Percentiles rank a stretch among this genome's conserved stretches.
phyloP scores from a whole-genome alignment of 768 basidiomycete species.

The Trametes villosa region DNA sequence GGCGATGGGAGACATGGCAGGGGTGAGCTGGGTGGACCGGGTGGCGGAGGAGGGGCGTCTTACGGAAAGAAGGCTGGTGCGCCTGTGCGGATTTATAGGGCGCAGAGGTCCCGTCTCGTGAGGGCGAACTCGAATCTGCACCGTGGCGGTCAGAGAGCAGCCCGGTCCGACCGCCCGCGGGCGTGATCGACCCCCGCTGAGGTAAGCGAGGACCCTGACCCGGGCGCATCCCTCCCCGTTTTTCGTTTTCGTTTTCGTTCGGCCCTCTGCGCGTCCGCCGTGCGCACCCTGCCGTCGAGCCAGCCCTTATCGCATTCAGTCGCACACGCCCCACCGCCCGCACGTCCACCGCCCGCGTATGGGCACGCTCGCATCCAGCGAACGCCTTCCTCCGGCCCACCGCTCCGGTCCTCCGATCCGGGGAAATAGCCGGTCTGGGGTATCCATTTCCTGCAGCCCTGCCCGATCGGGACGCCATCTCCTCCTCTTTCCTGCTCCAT shows the following conservation, averaged over 20 bases:
- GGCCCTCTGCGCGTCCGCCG: not conserved
- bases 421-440: conserved; percentile 31
- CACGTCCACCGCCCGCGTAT: not conserved
- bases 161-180: conserved; percentile 40
- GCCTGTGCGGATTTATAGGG: conserved; percentile 25
- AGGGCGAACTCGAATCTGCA: conserved; percentile 27
- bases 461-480: conserved; percentile 17
- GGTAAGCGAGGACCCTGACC: conserved; percentile 15
- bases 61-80: conserved; percentile 27
- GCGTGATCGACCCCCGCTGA: conserved; percentile 26
- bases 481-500: conserved; percentile 2
- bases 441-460: conserved; percentile 9
- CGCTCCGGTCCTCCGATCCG: conserved; percentile 30
- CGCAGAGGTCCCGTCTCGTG: conserved; percentile 39
- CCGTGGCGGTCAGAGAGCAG: not conserved
- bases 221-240: not conserved
- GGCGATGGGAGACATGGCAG: conserved; percentile 49
- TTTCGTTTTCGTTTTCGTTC: not conserved
- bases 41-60: conserved; percentile 28
- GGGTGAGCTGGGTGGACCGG: conserved; percentile 11
- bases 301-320: conserved; percentile 12
- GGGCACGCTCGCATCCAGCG: not conserved
- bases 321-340: no score
- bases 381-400: conserved; percentile 12
- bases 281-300: not conserved